phyloP scores from a whole-genome alignment of 73 alveolate genomes.

The Tetrahymena elliotti region DNA sequence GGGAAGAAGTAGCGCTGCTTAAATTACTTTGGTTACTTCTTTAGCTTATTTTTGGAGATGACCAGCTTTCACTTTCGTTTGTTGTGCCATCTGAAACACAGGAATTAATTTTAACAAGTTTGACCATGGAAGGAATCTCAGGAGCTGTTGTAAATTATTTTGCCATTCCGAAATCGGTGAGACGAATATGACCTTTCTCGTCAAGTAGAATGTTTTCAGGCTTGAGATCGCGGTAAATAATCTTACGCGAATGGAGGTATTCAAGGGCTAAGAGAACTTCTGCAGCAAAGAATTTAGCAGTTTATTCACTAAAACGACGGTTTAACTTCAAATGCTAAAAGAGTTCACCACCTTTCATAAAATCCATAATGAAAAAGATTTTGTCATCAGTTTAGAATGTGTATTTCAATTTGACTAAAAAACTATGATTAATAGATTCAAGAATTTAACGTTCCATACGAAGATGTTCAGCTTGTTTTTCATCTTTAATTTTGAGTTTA shows the following conservation, averaged over 20 bases:
- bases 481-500: not conserved
- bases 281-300: constrained; percentile 75
- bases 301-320: constrained; percentile 56
- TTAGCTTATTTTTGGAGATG: not conserved
- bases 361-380: constrained; percentile 85
- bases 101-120: not conserved
- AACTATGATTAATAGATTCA: constrained; percentile 61
- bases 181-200: constrained; percentile 48
- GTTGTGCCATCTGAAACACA: not conserved
- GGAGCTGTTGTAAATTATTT: constrained; percentile 6
- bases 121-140: not conserved
- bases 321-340: constrained; percentile 52
- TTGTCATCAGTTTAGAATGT: constrained; percentile 79
- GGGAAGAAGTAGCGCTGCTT: not conserved
- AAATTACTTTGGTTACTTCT: not conserved
- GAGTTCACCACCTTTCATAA: constrained; percentile 77
- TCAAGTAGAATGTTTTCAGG: constrained; percentile 62
- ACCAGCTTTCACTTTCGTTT: not conserved
- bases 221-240: constrained; percentile 68
- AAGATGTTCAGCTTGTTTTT: constrained; percentile 6
- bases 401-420: constrained; percentile 72
- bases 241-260: constrained; percentile 59
- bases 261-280: constrained; percentile 71
- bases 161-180: constrained; percentile 60
- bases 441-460: constrained; percentile 58